A percentile compares a stretch with the other conserved stretches of the same genome.
Conservation (phyloP, 163 green algal species). For the Scenedesmus sp. region DNA sequence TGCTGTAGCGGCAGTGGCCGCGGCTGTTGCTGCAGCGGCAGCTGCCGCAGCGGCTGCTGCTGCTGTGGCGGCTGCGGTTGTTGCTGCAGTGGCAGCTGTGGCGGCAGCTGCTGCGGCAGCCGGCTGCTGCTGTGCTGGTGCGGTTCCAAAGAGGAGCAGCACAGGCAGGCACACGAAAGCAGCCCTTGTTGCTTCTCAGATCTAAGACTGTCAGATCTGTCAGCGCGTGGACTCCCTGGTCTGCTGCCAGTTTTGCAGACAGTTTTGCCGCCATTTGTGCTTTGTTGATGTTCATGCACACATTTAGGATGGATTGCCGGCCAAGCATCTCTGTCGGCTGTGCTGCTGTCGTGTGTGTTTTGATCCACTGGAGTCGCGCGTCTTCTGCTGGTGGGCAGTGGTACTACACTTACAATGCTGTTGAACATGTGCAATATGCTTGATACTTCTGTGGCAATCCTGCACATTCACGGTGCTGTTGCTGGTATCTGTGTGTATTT, state of each 20-base stretch:
- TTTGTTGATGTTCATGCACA: too few species aligned
- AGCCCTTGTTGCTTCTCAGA: not conserved
- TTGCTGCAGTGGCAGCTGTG: slow-evolving; percentile 1
- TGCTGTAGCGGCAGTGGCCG: not conserved
- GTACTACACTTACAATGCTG: not conserved
- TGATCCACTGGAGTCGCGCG: too few species aligned
- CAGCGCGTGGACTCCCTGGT: not conserved
- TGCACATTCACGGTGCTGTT: too few species aligned
- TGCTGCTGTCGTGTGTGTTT: too few species aligned
- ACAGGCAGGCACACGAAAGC: not conserved
- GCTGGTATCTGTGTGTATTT: too few species aligned
- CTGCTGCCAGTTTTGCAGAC: too few species aligned
- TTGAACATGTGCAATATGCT: not conserved
- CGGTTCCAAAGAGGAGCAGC: not conserved
- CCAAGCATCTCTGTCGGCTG: too few species aligned
- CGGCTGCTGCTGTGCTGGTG: not conserved
- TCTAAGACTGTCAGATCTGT: not conserved
- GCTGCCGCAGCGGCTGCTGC: not conserved
- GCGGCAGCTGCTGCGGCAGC: not conserved
- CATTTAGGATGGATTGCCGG: too few species aligned
- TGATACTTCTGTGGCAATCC: not conserved
- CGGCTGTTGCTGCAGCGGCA: not conserved
- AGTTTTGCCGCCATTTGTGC: too few species aligned
- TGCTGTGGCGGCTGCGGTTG: not conserved
- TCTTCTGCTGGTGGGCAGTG: too few species aligned